Evolutionary conservation across 441 rosid genomes (phyloP), one percentile per base, ranked within the genome.

Genomic region (Rhodomyrtus psidioides): DNA sequence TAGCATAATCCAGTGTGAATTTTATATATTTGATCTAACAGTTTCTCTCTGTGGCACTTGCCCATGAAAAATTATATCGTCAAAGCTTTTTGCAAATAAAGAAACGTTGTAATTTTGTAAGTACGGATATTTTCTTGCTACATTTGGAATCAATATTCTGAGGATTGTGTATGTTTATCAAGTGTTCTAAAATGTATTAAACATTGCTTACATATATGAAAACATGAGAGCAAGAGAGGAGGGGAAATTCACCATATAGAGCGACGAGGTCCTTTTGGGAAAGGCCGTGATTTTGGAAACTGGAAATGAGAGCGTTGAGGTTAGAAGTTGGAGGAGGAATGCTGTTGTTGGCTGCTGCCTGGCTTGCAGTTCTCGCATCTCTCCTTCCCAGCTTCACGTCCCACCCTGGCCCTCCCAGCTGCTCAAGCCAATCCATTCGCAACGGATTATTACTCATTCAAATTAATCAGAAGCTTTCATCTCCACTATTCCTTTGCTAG

Each of bases 191-290:
- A 60, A 49, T 49, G 13, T 49, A 49, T 49, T 49, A 49, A 60
- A 60, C 34, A 60, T 60, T 30, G 23, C 70, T 28, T 60, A 49
- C 51, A 49, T 10, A 49, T 49, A 10, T 9, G 51, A 49, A 49
- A 49, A 55, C 14, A 24, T 34, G 65, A 27, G 70, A 28, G 23
- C 28, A 21, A 60, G 23, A 62, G 44, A 30, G 75, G 30, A 6
- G 17, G 44, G 44, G 10, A 3, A 70, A 23, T 34, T 34, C 16
- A 95, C 97, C 98, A 21, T 96, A 95, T 83, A 94, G 87, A 55
- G 93, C 90, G 54, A 93, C 96, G 19, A 94, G 88, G 82, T 94
- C 96, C 15, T 87, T 92, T 56, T 90, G 44, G 76, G 93, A 91
- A 83, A 95, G 93, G 57, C 95, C 94, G 2, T 9, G 79, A 34